Evolutionary conservation across 441 rosid species (phyloP), one percentile per base, ranked within the genome.

Genomic region (Syzygium malaccense): DNA sequence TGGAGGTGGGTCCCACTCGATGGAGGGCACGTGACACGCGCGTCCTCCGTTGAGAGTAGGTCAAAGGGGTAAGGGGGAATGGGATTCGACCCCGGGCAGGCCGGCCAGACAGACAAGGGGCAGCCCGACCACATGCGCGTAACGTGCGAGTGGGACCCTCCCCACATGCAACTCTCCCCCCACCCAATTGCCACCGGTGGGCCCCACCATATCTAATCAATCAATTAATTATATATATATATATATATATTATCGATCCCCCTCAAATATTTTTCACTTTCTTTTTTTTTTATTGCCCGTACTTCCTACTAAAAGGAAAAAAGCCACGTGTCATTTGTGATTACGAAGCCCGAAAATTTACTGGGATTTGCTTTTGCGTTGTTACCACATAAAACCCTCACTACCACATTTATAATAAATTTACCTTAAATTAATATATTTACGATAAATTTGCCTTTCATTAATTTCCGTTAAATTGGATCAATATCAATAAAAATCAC

Each of bases 401-500:
- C 45, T 41, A 5, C 6, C 6, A 45, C 48, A 7, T 45, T 1
- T 7, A 7, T 0, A 2, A 7, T 45, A 7, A 45, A 45, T 45
- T 45, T 45, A 7, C 9, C 48, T 1, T 7, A 45, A 7, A 45
- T 45, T 45, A 7, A 1, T 7, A 41, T 6, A 41, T 41, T 0
- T 41, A 0, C 7, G 8, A 7, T 1, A 45, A 45, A 45, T 45
- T 45, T 45, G 7, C 2, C 9, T 7, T 7, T 7, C 2, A 1
- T 45, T 45, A 45, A 45, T 45, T 45, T 45, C 0, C 2, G 1
- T 7, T 45, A 45, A 45, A 45, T 45, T 45, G 2, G 0, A 45
- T 45, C 2, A 45, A 45, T 7, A 45, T 8, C 9, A 45, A 7
- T 0, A 45, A 45, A 45, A 45, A 45, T 1, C 48, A 45, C 48